phyloP scores from a whole-genome alignment of 108 stramenopile species.

The Aurantiochytrium sp. region DNA sequence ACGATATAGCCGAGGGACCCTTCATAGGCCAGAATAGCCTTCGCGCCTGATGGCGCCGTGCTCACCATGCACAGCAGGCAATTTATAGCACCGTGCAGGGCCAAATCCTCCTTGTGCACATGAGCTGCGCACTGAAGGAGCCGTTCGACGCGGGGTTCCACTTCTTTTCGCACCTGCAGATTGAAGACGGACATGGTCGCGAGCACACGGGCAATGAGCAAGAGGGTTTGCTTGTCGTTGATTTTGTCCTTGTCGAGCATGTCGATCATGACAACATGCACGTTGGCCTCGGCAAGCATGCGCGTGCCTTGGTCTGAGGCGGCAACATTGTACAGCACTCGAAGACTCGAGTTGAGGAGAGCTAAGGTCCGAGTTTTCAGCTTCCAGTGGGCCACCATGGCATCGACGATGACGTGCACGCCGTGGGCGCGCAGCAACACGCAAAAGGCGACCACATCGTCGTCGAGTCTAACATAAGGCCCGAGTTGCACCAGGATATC shows the following conservation, averaged over 20 bases:
- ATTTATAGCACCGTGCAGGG: not conserved
- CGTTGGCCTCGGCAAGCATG: not conserved
- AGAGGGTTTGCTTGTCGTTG: not conserved
- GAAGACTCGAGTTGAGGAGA: not conserved
- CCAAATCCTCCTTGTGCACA: not conserved
- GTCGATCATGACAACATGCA: not conserved
- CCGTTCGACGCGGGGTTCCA: not conserved
- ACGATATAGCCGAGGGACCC: not conserved
- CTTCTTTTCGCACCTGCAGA: not conserved
- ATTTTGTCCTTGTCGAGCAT: not conserved
- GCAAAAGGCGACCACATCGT: not conserved
- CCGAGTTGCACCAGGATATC: not conserved
- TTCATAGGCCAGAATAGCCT: not conserved
- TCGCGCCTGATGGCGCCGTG: not conserved
- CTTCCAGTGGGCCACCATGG: conserved; percentile 2
- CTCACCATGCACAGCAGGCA: conserved; percentile 8
- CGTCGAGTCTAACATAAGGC: not conserved
- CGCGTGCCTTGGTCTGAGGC: not conserved
- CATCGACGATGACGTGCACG: not conserved
- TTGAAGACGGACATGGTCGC: not conserved
- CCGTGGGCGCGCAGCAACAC: not conserved
- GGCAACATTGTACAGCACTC: not conserved
- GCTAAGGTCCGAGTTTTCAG: not conserved
- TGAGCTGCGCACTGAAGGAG: not conserved
- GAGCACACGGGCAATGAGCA: not conserved